Conservation (phyloP, 2,329 filamentous ascomycete genomes). For the Geoglossum cookeanum region DNA sequence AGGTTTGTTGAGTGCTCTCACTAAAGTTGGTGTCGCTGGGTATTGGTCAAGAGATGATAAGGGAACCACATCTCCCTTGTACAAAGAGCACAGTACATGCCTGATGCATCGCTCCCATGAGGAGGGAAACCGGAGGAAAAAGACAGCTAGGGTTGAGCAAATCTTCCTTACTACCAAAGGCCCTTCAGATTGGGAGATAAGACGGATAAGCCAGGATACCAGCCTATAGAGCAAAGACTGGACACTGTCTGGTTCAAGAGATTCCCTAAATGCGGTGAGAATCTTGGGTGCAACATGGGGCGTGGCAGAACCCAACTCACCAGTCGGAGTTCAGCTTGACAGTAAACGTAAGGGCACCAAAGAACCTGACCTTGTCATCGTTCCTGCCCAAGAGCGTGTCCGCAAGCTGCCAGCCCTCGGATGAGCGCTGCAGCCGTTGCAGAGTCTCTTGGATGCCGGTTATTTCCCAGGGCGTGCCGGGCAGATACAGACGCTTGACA, state of each 20-base stretch:
- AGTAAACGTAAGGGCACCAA: constrained; percentile 79
- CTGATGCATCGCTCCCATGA: constrained; percentile 47
- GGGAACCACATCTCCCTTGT: constrained; percentile 25
- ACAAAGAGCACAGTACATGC: constrained; percentile 43
- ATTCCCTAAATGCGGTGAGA: constrained; percentile 11
- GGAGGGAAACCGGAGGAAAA: constrained; percentile 50
- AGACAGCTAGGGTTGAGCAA: constrained; percentile 57
- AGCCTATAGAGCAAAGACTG: constrained; percentile 40
- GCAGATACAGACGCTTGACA: constrained; percentile 4
- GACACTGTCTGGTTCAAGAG: constrained; percentile 37
- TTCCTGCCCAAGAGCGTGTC: constrained; percentile 50
- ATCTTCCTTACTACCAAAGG: constrained; percentile 52
- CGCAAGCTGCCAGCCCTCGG: constrained; percentile 71
- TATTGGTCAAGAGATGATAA: constrained; percentile 29
- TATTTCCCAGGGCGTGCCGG: constrained; percentile 18
- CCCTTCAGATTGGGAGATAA: constrained; percentile 32
- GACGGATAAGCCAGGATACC: constrained; percentile 40
- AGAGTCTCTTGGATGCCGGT: constrained; percentile 50
- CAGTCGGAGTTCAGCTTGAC: constrained; percentile 89
- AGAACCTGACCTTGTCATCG: constrained; percentile 68
- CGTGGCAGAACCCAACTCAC: constrained; percentile 23
- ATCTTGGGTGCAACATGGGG: background rate
- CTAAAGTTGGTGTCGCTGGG: constrained; percentile 25
- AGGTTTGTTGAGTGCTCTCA: constrained; percentile 27
- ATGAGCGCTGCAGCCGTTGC: constrained; percentile 58